These are phyloP conservation scores for Mollisia scopiformis DNA, from an alignment of 2,329 filamentous ascomycete genomes.

Conservation along the genomic window DNA sequence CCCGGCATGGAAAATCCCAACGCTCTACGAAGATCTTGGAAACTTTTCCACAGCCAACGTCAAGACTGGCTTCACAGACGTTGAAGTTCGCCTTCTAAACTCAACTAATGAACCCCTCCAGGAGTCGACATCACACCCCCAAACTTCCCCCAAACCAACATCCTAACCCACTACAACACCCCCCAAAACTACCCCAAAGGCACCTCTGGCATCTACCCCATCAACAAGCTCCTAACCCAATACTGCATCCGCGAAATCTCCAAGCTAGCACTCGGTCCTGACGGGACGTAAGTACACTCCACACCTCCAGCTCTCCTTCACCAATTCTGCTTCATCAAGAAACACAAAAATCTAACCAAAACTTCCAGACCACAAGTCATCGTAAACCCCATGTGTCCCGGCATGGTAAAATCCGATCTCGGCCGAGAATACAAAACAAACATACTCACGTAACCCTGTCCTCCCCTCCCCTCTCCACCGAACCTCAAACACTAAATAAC, in stretches of 20 bases:
- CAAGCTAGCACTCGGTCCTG: slow-evolving; percentile 21
- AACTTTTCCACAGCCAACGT: too few species aligned
- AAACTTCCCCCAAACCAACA: slow-evolving; percentile 27
- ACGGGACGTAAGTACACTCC: slow-evolving; percentile 22
- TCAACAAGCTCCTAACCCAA: slow-evolving; percentile 31
- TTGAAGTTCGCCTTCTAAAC: too few species aligned
- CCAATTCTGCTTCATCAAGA: background rate
- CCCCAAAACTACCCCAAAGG: slow-evolving; percentile 23
- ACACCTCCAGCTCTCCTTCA: too few species aligned
- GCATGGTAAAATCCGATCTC: slow-evolving; percentile 31
- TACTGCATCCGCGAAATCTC: slow-evolving; percentile 31
- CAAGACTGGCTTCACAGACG: too few species aligned
- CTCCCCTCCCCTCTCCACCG: too few species aligned
- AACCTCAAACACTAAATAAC: too few species aligned
- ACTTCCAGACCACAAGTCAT: slow-evolving; percentile 26
- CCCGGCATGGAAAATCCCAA: background rate
- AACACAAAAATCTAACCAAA: background rate
- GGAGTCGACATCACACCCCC: slow-evolving; percentile 9
- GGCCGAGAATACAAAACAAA: slow-evolving; percentile 26
- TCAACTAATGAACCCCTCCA: too few species aligned
- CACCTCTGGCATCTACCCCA: slow-evolving; percentile 22
- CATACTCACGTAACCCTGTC: slow-evolving; percentile 9
- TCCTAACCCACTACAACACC: slow-evolving; percentile 25
- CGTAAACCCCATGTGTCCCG: slow-evolving; percentile 31
- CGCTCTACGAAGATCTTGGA: too few species aligned